phyloP scores from a whole-genome alignment of 225 moss, liverwort and hornwort genomes.

The Physcomitrium patens region DNA sequence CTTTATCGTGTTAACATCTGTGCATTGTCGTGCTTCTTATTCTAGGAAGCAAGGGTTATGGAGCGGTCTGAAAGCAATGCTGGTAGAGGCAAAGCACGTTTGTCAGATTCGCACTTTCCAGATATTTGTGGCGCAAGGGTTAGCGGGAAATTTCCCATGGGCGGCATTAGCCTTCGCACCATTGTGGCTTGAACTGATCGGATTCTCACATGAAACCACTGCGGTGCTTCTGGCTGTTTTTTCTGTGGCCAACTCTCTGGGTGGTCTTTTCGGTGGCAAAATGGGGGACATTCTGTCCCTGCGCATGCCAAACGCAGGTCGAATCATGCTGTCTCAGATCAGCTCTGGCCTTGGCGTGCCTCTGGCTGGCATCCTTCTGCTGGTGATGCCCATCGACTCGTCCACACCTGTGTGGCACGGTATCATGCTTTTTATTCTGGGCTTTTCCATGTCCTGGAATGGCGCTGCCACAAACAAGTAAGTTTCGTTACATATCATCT shows the following conservation, averaged over 20 bases:
- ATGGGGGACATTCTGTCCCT: conserved; percentile 79
- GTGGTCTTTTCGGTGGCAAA: conserved; percentile 80
- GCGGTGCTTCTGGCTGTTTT: conserved; percentile 78
- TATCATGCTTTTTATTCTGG: conserved; percentile 64
- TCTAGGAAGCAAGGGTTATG: conserved; percentile 27
- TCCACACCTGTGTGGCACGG: conserved; percentile 65
- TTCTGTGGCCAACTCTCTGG: conserved; percentile 69
- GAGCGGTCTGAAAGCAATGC: conserved; percentile 63
- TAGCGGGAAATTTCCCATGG: conserved; percentile 86
- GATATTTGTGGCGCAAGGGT: conserved; percentile 89
- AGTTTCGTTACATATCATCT: neutral
- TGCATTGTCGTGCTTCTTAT: too few relatives aligned
- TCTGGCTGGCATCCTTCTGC: conserved; percentile 70
- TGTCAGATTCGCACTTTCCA: conserved; percentile 82
- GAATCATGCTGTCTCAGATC: conserved; percentile 94
- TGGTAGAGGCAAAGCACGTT: conserved; percentile 71
- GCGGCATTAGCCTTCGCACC: conserved; percentile 83
- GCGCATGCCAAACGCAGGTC: conserved; percentile 77
- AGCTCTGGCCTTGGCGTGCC: conserved; percentile 85
- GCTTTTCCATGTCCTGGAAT: conserved; percentile 85
- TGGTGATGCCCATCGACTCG: conserved; percentile 67
- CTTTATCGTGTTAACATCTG: too few relatives aligned
- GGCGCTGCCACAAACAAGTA: conserved; percentile 86
- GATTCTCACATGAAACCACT: conserved; percentile 79
- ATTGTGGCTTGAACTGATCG: conserved; percentile 92